Evolutionary conservation across 495 filamentous ascomycete genomes (phyloP).

Genomic region (Tuber borchii): DNA sequence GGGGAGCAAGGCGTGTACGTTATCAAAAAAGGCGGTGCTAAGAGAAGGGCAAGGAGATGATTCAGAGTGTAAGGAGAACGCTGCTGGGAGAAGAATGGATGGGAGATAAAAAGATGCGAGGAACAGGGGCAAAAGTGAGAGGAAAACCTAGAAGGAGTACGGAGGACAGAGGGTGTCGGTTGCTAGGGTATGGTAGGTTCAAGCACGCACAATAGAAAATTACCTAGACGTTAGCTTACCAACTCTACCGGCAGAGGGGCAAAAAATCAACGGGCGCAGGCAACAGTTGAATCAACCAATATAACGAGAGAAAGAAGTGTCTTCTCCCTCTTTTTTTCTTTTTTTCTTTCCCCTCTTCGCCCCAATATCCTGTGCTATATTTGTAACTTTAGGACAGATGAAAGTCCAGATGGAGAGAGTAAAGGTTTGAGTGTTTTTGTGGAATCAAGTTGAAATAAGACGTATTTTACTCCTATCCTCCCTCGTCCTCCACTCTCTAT

Average conservation of each 20-base stretch:
- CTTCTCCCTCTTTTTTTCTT: not conserved
- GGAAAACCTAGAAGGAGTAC: not conserved
- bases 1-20: not conserved
- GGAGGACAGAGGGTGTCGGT: not conserved
- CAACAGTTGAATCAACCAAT: not conserved
- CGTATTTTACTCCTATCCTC: not conserved
- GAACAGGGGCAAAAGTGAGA: not conserved
- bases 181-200: not conserved
- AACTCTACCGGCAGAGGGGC: not conserved
- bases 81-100: not conserved
- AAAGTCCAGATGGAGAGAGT: not conserved
- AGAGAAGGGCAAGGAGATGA: not conserved
- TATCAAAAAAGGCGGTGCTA: not conserved
- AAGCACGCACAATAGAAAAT: not conserved
- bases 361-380: not conserved
- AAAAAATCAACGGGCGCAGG: not conserved
- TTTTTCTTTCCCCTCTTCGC: not conserved
- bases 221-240: slow-evolving; percentile 1
- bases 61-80: not conserved
- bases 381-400: not conserved
- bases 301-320: not conserved
- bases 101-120: not conserved
- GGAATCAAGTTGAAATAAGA: not conserved
- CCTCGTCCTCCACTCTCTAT: not conserved
- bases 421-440: not conserved